Evolutionary conservation across 2,329 filamentous ascomycete species (phyloP).

Genomic region (Pestalotiopsis sp.): DNA sequence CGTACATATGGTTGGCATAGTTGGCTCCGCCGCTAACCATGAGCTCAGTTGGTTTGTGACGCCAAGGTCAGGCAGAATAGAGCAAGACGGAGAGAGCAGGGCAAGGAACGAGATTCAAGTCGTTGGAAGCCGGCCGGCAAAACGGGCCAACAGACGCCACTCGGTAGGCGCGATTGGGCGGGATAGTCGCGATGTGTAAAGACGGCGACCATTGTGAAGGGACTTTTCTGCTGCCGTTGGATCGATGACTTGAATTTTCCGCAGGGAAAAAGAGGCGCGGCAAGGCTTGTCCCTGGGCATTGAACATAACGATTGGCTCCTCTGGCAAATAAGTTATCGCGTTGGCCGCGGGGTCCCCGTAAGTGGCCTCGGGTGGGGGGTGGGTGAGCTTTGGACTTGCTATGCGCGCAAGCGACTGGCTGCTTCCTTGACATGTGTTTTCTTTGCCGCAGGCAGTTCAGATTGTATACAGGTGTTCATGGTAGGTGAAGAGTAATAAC

Average conservation of each 20-base stretch:
- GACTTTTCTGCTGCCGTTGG: neutral
- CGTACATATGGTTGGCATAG: neutral
- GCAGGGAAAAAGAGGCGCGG: slow-evolving; percentile 6
- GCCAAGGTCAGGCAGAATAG: neutral
- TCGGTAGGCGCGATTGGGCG: slow-evolving; percentile 1
- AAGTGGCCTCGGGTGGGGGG: slow-evolving; percentile 3
- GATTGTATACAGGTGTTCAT: no score
- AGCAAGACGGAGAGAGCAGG: neutral
- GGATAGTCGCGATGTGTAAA: slow-evolving; percentile 5
- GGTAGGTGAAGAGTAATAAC: no score
- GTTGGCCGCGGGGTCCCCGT: slow-evolving; percentile 3
- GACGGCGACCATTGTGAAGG: neutral
- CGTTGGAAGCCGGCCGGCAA: neutral
- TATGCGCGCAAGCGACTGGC: neutral
- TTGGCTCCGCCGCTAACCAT: neutral
- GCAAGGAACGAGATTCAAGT: neutral
- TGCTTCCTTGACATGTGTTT: neutral
- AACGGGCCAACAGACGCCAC: neutral
- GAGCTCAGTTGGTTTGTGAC: neutral
- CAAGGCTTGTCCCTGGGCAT: neutral
- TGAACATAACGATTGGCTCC: neutral
- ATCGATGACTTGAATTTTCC: neutral
- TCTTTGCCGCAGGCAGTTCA: neutral
- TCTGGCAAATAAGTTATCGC: neutral
- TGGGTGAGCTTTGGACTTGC: neutral